Percentiles rank a stretch among this genome's conserved stretches.
phyloP scores from a whole-genome alignment of 805 yeast genomes.

The Metschnikowia rubicola region DNA sequence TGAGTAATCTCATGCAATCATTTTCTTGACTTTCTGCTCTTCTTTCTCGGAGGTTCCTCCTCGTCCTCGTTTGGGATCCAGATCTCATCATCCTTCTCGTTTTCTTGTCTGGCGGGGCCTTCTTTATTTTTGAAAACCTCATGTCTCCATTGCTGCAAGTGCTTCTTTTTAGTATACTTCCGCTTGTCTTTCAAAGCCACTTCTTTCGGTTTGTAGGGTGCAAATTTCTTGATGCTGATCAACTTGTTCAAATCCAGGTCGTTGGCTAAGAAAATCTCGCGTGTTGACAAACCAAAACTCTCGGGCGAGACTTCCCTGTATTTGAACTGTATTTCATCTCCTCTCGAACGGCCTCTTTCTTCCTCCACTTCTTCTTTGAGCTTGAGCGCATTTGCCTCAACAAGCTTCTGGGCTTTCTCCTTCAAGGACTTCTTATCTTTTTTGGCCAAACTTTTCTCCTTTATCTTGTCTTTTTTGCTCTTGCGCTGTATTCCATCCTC shows the following conservation, averaged over 20 bases:
- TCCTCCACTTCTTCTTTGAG: constrained; percentile 63
- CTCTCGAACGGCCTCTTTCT: constrained; percentile 54
- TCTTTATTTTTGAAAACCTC: constrained; percentile 67
- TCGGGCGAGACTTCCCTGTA: constrained; percentile 97
- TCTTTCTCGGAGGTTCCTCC: constrained; percentile 2
- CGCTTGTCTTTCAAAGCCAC: constrained; percentile 72
- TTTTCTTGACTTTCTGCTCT: constrained; percentile 3
- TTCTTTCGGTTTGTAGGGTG: constrained; percentile 83
- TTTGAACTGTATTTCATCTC: constrained; percentile 55
- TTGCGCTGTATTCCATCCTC: constrained; percentile 29
- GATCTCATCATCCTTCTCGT: constrained; percentile 33
- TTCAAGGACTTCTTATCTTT: constrained; percentile 59
- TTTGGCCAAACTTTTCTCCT: constrained; percentile 55
- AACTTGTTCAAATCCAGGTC: constrained; percentile 81
- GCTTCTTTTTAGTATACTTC: constrained; percentile 76
- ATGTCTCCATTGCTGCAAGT: constrained; percentile 87
- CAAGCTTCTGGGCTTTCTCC: constrained; percentile 70
- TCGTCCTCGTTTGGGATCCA: constrained; percentile 35
- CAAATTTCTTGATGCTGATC: constrained; percentile 87
- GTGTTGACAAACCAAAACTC: constrained; percentile 75
- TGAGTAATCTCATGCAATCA: background rate
- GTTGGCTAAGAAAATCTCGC: constrained; percentile 88
- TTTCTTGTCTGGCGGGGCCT: constrained; percentile 38
- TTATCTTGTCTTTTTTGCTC: constrained; percentile 52
- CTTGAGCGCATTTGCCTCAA: constrained; percentile 67